Evolutionary conservation across 768 basidiomycete species (phyloP).

Genomic region (Hemileccinum rubropunctum): DNA sequence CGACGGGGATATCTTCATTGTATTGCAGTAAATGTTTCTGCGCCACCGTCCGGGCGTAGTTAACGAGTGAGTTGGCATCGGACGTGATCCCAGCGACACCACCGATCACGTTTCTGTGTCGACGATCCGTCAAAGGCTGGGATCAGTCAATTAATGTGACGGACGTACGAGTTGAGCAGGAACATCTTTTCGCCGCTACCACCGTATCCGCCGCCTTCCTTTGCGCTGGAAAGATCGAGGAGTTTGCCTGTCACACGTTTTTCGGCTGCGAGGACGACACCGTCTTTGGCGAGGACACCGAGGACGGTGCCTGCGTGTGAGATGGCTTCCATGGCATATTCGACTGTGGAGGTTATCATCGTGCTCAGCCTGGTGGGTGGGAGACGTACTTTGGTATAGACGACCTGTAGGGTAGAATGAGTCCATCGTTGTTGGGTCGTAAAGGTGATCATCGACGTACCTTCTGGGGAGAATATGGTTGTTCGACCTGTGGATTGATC

Average conservation of each 20-base stretch:
- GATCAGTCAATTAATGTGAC: background rate
- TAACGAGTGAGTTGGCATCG: constrained; percentile 96
- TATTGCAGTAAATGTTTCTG: constrained; percentile 86
- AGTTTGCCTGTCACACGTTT: constrained; percentile 99
- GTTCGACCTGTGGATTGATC: constrained; percentile 67
- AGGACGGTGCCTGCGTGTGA: constrained; percentile 93
- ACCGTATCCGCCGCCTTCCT: constrained; percentile 80
- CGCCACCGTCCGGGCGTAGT: constrained; percentile 88
- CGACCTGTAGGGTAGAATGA: constrained; percentile 57
- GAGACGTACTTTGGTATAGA: constrained; percentile 84
- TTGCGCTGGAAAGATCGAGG: constrained; percentile 82
- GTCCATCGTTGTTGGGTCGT: constrained; percentile 2
- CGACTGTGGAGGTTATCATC: constrained; percentile 53
- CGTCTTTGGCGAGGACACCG: constrained; percentile 88
- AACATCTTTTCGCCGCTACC: constrained; percentile 99
- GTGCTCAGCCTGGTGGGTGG: constrained; percentile 1
- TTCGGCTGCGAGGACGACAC: constrained; percentile 90
- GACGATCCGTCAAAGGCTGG: background rate
- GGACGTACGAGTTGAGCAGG: constrained; percentile 80
- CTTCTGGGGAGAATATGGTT: constrained; percentile 99
- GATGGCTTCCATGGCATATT: constrained; percentile 99
- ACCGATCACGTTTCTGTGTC: constrained; percentile 82
- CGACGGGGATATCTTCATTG: constrained; percentile 98
- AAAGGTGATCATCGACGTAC: constrained; percentile 39
- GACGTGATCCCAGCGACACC: constrained; percentile 96